Conservation (phyloP, 1,284 basidiomycete genomes). For the Cystobasidiaceae sp. region DNA sequence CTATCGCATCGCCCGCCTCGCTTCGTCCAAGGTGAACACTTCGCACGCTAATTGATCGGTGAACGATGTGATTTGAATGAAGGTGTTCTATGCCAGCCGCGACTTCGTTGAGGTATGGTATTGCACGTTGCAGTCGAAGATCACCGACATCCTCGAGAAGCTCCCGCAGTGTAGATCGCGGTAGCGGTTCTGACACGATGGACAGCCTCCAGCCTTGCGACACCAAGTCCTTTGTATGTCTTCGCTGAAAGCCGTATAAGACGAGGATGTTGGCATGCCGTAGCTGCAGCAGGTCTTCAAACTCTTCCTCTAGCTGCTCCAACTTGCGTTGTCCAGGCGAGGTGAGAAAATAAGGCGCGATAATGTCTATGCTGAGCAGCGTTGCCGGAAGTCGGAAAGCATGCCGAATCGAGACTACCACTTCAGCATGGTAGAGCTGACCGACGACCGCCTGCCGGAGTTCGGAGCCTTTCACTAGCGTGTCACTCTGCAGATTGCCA, state of each 20-base stretch:
- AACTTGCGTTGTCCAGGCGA: slow-evolving; percentile 39
- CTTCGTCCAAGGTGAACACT: slow-evolving; percentile 18
- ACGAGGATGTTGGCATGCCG: slow-evolving; percentile 34
- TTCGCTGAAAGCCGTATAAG: slow-evolving; percentile 36
- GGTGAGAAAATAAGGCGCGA: slow-evolving; percentile 38
- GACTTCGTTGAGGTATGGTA: slow-evolving; percentile 34
- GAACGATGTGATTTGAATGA: slow-evolving; percentile 34
- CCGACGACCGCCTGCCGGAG: slow-evolving; percentile 12
- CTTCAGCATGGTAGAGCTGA: slow-evolving; percentile 22
- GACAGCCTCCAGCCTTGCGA: slow-evolving; percentile 36
- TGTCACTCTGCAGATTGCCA: slow-evolving; percentile 19
- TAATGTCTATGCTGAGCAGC: slow-evolving; percentile 36
- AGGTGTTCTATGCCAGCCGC: slow-evolving; percentile 35
- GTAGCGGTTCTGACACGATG: slow-evolving; percentile 31
- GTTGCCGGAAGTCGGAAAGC: slow-evolving; percentile 23
- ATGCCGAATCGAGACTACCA: slow-evolving; percentile 13
- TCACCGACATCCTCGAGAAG: slow-evolving; percentile 38
- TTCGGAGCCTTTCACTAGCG: slow-evolving; percentile 10
- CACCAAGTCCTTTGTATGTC: slow-evolving; percentile 2
- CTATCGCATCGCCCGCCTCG: slow-evolving; percentile 10
- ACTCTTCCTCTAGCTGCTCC: slow-evolving; percentile 36
- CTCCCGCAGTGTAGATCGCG: slow-evolving; percentile 29
- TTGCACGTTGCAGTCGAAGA: slow-evolving; percentile 35
- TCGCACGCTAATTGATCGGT: slow-evolving; percentile 10
- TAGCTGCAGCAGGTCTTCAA: slow-evolving; percentile 30